Evolutionary conservation across 139 green algal genomes (phyloP).

Genomic region (Tetraselmis chui): DNA sequence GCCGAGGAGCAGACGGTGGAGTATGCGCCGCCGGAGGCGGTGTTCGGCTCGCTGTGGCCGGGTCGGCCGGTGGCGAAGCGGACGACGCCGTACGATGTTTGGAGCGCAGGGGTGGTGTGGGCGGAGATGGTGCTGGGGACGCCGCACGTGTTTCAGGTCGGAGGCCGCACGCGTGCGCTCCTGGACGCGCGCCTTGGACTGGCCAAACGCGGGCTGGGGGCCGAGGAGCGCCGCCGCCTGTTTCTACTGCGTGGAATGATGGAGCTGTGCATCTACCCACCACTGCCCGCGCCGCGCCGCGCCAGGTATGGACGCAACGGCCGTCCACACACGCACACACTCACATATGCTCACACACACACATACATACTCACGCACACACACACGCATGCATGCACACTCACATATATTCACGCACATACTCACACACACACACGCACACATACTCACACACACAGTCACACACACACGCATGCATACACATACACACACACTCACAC

Average conservation of each 20-base stretch:
- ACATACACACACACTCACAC: too few relatives aligned
- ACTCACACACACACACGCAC: too few relatives aligned
- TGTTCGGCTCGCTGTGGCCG: constrained; percentile 34
- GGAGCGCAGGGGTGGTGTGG: constrained; percentile 62
- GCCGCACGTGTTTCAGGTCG: constrained; percentile 49
- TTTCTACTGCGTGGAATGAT: constrained; percentile 56
- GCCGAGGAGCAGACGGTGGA: constrained; percentile 51
- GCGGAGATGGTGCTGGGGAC: constrained; percentile 65
- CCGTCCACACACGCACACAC: too few relatives aligned
- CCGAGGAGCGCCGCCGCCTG: constrained; percentile 35
- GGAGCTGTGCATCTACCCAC: constrained; percentile 70
- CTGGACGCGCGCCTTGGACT: constrained; percentile 48
- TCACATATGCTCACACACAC: too few relatives aligned
- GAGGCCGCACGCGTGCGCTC: constrained; percentile 26
- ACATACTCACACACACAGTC: too few relatives aligned
- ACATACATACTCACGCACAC: too few relatives aligned
- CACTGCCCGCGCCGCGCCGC: not conserved
- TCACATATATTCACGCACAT: too few relatives aligned
- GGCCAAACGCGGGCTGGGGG: constrained; percentile 5
- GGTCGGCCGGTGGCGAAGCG: constrained; percentile 13
- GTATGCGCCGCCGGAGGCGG: constrained; percentile 63
- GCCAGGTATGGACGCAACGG: too few relatives aligned
- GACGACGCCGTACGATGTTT: constrained; percentile 55
- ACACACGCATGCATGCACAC: too few relatives aligned
- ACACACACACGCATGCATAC: too few relatives aligned